Percentiles rank a stretch among this genome's conserved stretches.
Evolutionary conservation across 208 protist species (phyloP).

Genomic region (Herpetomonas muscarum): DNA sequence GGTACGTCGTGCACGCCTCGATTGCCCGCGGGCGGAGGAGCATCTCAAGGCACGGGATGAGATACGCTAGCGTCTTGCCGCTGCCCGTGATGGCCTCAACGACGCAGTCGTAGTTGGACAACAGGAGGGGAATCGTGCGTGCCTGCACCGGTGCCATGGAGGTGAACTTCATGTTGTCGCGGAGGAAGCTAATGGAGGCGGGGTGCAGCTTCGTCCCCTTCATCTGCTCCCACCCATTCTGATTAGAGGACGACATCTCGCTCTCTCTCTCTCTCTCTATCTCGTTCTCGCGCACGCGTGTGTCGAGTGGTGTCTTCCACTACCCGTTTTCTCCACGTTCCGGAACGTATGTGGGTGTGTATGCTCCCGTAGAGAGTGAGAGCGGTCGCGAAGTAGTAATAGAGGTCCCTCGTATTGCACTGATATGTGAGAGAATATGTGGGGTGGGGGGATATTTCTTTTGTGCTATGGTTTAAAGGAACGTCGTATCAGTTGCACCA

Average conservation of each 20-base stretch:
- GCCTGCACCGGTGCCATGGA: slow-evolving; percentile 92
- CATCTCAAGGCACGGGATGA: slow-evolving; percentile 89
- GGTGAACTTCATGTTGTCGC: slow-evolving; percentile 65
- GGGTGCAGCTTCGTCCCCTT: slow-evolving; percentile 66
- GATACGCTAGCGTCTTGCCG: slow-evolving; percentile 94
- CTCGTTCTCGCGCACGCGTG: too few species aligned
- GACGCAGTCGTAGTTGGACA: slow-evolving; percentile 90
- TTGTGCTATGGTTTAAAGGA: too few species aligned
- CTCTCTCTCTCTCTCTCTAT: too few species aligned
- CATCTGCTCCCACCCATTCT: slow-evolving; percentile 71
- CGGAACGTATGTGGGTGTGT: too few species aligned
- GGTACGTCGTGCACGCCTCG: slow-evolving; percentile 40
- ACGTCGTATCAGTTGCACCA: too few species aligned
- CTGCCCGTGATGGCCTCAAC: slow-evolving; percentile 93
- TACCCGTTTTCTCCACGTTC: too few species aligned
- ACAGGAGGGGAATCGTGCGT: slow-evolving; percentile 84
- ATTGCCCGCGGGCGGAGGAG: slow-evolving; percentile 54
- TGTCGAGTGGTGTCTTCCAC: too few species aligned
- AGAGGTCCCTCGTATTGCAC: too few species aligned
- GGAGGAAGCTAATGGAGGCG: slow-evolving; percentile 60
- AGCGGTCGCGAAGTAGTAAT: too few species aligned
- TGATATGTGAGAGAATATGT: too few species aligned
- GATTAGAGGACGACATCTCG: slow-evolving; percentile 1
- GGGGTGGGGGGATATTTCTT: too few species aligned
- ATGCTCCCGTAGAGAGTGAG: too few species aligned